Evolutionary conservation across 2,329 filamentous ascomycete species (phyloP), one percentile per base, ranked within the genome.

Genomic region (Aspergillus fructus): DNA sequence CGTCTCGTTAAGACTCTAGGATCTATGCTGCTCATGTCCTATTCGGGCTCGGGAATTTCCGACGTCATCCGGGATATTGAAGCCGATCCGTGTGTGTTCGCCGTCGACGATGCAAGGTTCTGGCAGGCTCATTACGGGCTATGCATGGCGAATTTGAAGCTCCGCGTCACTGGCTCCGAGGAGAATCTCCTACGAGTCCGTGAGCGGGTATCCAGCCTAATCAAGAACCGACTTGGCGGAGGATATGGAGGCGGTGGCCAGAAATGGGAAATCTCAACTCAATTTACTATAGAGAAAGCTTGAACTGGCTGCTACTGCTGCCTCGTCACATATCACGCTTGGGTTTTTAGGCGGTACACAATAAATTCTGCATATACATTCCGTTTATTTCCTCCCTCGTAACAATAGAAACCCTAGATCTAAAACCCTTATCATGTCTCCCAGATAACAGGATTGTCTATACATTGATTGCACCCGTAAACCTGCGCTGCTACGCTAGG

Each of bases 41-140:
- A 96, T 72, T 78, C 76, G 12, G 77, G 81, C 12, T 72, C 74
- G 21, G 81, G 85, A 4, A 86, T 94, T 2, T 81, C 85, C 3
- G 86, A 88, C 21, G 88, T 96, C n/a, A 81, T 97, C 66, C 84
- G 85, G 55, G 91, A 96, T 72, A 93, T 99, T 51, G 88, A 92
- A 71, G 83, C 86, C 1, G 92, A 97, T 66, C 86, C 89, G 2
- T 83, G 84, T 55, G 86, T 97, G 24, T 83, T 84, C 45, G 83
- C 83, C 1, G 86, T 99, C 47, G 91, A 97, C 57, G 93, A 97
- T 68, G 93, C 93, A 2, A 88, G 92, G 70, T 96, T 99, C 74
- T 99, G 94, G 94, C 94, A 99, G 78, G 94, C 97, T 13, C 94
- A 99, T 75, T 97, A 97, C 72, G 93, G 93, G 2, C 81, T 97